These are phyloP conservation scores for Fusarium abutilonis DNA, from an alignment of 2,329 filamentous ascomycete genomes.

Conservation along the genomic window DNA sequence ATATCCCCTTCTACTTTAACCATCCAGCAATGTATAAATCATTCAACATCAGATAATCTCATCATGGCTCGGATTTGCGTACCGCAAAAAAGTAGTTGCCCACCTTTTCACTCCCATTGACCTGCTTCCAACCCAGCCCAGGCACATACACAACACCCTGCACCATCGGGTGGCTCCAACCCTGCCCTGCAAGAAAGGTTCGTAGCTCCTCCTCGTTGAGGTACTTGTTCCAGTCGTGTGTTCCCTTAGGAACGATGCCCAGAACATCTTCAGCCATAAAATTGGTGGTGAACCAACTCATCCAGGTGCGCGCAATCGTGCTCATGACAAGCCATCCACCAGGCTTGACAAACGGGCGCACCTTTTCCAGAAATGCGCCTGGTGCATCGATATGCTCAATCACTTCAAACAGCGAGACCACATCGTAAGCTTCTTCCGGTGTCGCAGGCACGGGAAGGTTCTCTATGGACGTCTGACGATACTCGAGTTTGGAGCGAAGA, in stretches of 20 bases:
- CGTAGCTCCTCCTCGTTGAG: slow-evolving; percentile 85
- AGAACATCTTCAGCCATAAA: slow-evolving; percentile 88
- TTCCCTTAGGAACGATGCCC: slow-evolving; percentile 88
- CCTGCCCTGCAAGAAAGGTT: slow-evolving; percentile 61
- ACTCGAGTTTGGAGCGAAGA: slow-evolving; percentile 71
- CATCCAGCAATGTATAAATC: slow-evolving; percentile 12
- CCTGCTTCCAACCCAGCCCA: slow-evolving; percentile 87
- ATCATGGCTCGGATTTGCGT: slow-evolving; percentile 54
- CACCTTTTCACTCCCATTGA: slow-evolving; percentile 81
- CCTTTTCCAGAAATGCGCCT: slow-evolving; percentile 75
- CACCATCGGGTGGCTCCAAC: slow-evolving; percentile 69
- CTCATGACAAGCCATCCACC: slow-evolving; percentile 93
- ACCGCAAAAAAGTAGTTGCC: slow-evolving; percentile 98
- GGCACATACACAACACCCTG: slow-evolving; percentile 93
- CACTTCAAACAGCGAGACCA: slow-evolving; percentile 92
- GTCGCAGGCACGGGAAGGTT: slow-evolving; percentile 60
- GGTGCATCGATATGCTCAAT: slow-evolving; percentile 89
- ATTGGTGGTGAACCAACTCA: slow-evolving; percentile 92
- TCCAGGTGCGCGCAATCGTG: slow-evolving; percentile 90
- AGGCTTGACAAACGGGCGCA: slow-evolving; percentile 80
- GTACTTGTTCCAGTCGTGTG: slow-evolving; percentile 97
- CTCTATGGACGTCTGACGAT: slow-evolving; percentile 82
- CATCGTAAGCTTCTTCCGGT: slow-evolving; percentile 68
- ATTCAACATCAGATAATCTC: slow-evolving; percentile 10
- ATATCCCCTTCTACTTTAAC: slow-evolving; percentile 5